Conservation (phyloP, 2,329 filamentous ascomycete genomes). For the Stagonosporopsis rhizophila region DNA sequence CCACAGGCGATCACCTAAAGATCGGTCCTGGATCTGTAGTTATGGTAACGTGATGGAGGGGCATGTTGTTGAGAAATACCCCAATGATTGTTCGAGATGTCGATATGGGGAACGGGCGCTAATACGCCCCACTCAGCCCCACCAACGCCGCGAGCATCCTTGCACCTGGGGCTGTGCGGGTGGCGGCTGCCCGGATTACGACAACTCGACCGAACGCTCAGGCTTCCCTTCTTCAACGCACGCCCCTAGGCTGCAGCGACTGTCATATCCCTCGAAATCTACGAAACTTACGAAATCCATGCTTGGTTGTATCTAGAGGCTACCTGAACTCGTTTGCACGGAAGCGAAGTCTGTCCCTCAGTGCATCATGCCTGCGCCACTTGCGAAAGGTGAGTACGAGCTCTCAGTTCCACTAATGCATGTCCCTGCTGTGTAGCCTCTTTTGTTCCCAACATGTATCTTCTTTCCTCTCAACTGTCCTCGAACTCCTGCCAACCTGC, state of each 20-base stretch:
- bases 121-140: conserved; percentile 14
- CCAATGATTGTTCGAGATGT: background rate
- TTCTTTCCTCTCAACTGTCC: background rate
- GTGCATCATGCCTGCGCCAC: conserved; percentile 48
- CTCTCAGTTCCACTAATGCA: conserved; percentile 26
- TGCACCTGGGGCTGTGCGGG: conserved; percentile 22
- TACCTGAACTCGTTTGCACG: background rate
- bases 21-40: too few species aligned
- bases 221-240: conserved; percentile 3
- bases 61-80: background rate
- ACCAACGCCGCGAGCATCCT: conserved; percentile 4
- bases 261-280: background rate
- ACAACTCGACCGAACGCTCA: conserved; percentile 11
- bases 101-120: conserved; percentile 8
- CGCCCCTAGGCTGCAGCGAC: conserved; percentile 17
- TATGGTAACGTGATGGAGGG: too few species aligned
- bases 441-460: conserved; percentile 11
- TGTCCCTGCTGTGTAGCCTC: conserved; percentile 31
- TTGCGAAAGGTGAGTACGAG: conserved; percentile 49
- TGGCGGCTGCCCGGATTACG: conserved; percentile 22
- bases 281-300: background rate
- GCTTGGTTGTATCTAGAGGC: background rate
- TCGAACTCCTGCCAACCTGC: conserved; percentile 39
- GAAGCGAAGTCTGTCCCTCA: background rate
- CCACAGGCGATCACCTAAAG: too few species aligned